A percentile compares a stretch with the other conserved stretches of the same genome.
Evolutionary conservation across 192 early-diverging fungal genomes (phyloP).

Genomic region (Rhizophagus clarus): DNA sequence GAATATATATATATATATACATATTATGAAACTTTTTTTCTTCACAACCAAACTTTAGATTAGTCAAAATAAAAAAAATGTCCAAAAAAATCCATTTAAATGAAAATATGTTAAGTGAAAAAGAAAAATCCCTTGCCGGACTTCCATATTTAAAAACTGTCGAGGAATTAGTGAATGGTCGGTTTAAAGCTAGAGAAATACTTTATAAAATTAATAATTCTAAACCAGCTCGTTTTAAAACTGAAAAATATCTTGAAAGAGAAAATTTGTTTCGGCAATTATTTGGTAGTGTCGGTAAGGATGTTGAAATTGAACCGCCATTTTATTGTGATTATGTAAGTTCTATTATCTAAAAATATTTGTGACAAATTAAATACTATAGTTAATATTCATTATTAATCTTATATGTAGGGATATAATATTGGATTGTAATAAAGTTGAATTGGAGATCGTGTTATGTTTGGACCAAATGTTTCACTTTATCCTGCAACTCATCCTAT

Average conservation of each 20-base stretch:
- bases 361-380: neutral
- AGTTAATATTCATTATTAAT: neutral
- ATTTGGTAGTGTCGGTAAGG: conserved; percentile 57
- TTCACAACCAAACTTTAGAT: no score
- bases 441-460: conserved; percentile 73
- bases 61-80: neutral
- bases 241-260: neutral
- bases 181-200: conserved; percentile 3
- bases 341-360: conserved; percentile 9
- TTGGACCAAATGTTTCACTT: conserved; percentile 79
- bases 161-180: conserved; percentile 11
- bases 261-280: conserved; percentile 5
- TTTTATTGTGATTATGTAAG: conserved; percentile 75
- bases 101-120: conserved; percentile 3
- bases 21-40: no score
- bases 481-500: conserved; percentile 75
- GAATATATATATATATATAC: no score
- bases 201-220: conserved; percentile 24
- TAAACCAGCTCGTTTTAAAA: neutral
- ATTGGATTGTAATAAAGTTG: conserved; percentile 73
- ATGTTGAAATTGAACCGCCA: conserved; percentile 65
- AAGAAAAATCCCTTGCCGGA: conserved; percentile 21
- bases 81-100: neutral
- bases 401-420: conserved; percentile 49
- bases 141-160: conserved; percentile 3